Percentiles rank a stretch among this genome's conserved stretches.
Conservation (phyloP, 768 basidiomycete species). For the Tylopilus intermedius region DNA sequence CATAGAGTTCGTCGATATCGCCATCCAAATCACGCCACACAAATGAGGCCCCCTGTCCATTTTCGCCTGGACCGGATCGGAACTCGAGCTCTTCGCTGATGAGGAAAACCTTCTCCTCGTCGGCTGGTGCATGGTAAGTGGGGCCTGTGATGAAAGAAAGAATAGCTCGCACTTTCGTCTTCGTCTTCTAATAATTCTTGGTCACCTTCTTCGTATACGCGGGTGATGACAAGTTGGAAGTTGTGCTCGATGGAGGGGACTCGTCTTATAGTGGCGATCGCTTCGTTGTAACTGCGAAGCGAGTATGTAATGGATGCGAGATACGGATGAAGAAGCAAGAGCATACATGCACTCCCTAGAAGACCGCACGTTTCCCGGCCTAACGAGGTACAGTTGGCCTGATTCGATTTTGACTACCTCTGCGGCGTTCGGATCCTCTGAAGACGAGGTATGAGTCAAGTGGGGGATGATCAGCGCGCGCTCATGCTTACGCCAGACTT, state of each 20-base stretch:
- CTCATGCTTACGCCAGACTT: conserved; percentile 83
- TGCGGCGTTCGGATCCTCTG: conserved; percentile 90
- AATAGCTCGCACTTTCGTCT: conserved; percentile 65
- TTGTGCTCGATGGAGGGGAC: conserved; percentile 71
- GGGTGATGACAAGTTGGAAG: conserved; percentile 91
- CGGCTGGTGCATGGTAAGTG: conserved; percentile 48
- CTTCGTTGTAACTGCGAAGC: conserved; percentile 78
- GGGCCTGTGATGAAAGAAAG: not conserved
- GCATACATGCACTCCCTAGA: conserved; percentile 96
- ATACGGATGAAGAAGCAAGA: not conserved
- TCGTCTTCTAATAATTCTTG: conserved; percentile 93
- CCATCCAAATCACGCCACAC: conserved; percentile 90
- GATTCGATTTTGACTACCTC: conserved; percentile 93
- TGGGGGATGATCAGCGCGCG: conserved; percentile 12
- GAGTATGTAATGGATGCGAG: conserved; percentile 1
- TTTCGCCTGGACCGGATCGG: conserved; percentile 62
- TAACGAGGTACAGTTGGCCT: conserved; percentile 86
- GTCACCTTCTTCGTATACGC: conserved; percentile 96
- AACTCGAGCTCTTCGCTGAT: conserved; percentile 90
- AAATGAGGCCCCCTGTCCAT: conserved; percentile 75
- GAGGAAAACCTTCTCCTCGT: conserved; percentile 90
- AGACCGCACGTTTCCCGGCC: conserved; percentile 86
- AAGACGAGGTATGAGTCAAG: conserved; percentile 25
- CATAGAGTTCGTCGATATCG: conserved; percentile 89
- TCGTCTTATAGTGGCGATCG: conserved; percentile 89